Conservation (phyloP, 2,329 filamentous ascomycete species). For the Xenoacremonium recifei region DNA sequence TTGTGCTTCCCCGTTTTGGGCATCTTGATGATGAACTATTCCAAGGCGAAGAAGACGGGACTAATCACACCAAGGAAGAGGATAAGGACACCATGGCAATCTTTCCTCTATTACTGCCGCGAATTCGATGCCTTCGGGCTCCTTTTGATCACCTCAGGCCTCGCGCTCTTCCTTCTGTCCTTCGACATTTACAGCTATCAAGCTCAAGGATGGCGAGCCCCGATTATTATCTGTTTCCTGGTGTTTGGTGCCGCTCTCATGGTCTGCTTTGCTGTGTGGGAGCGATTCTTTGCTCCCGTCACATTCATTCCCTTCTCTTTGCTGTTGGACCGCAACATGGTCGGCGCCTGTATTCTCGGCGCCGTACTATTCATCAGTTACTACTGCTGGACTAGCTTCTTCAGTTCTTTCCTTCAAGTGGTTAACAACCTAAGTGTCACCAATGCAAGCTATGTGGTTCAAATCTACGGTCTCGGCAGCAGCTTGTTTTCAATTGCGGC, state of each 20-base stretch:
- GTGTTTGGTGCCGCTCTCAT: slow-evolving; percentile 58
- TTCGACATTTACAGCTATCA: slow-evolving; percentile 55
- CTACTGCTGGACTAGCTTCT: slow-evolving; percentile 38
- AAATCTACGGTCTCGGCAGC: slow-evolving; percentile 35
- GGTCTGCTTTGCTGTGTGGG: slow-evolving; percentile 54
- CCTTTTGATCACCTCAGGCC: slow-evolving; percentile 51
- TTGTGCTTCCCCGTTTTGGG: slow-evolving; percentile 61
- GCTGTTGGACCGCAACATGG: slow-evolving; percentile 33
- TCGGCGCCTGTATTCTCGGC: slow-evolving; percentile 36
- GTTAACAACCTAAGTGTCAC: slow-evolving; percentile 35
- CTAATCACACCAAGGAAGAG: slow-evolving; percentile 30
- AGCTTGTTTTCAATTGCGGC: slow-evolving; percentile 23
- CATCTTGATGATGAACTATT: slow-evolving; percentile 55
- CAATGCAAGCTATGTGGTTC: slow-evolving; percentile 35
- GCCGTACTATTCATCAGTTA: slow-evolving; percentile 34
- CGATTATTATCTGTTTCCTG: slow-evolving; percentile 52
- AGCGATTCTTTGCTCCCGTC: slow-evolving; percentile 54
- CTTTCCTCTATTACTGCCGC: slow-evolving; percentile 48
- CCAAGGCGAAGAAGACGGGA: slow-evolving; percentile 47
- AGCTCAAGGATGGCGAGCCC: slow-evolving; percentile 46
- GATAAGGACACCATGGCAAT: slow-evolving; percentile 43
- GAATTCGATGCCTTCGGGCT: slow-evolving; percentile 61
- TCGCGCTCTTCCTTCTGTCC: slow-evolving; percentile 62
- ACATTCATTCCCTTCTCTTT: slow-evolving; percentile 51
- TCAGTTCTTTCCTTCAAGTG: slow-evolving; percentile 39